Conservation (phyloP, 495 filamentous ascomycete genomes). For the Xylaria nigripes region DNA sequence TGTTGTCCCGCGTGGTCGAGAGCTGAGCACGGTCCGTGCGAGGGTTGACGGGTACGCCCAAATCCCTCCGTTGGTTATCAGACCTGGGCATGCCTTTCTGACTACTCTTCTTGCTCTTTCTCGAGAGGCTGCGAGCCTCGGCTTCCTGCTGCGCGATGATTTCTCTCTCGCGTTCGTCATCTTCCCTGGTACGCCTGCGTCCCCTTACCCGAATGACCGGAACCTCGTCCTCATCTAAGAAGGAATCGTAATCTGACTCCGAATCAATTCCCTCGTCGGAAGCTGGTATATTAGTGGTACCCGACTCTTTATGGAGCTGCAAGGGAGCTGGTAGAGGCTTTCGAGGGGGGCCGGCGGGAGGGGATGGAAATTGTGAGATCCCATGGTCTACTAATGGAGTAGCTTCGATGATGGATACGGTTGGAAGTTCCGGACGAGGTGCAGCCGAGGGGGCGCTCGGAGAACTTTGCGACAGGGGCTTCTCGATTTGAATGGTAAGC, state of each 20-base stretch:
- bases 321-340: slow-evolving; percentile 82
- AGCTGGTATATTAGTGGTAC: slow-evolving; percentile 35
- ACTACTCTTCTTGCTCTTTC: slow-evolving; percentile 51
- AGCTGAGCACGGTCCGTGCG: slow-evolving; percentile 17
- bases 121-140: slow-evolving; percentile 55
- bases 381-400: slow-evolving; percentile 41
- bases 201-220: slow-evolving; percentile 54
- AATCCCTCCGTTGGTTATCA: slow-evolving; percentile 11
- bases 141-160: slow-evolving; percentile 53
- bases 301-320: slow-evolving; percentile 50
- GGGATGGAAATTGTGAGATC: slow-evolving; percentile 36
- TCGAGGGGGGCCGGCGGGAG: slow-evolving; percentile 51
- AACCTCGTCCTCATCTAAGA: slow-evolving; percentile 57
- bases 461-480: slow-evolving; percentile 42
- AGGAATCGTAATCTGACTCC: slow-evolving; percentile 79
- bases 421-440: slow-evolving; percentile 36
- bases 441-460: slow-evolving; percentile 35
- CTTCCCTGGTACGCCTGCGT: slow-evolving; percentile 77
- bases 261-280: slow-evolving; percentile 51
- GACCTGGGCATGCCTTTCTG: slow-evolving; percentile 35
- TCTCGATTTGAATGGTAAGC: slow-evolving; percentile 34
- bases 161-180: slow-evolving; percentile 76
- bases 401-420: slow-evolving; percentile 38
- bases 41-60: slow-evolving; percentile 27
- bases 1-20: slow-evolving; percentile 20